Evolutionary conservation across 2,329 filamentous ascomycete species (phyloP), one percentile per base, ranked within the genome.

Genomic region (Trichoderma sp.): DNA sequence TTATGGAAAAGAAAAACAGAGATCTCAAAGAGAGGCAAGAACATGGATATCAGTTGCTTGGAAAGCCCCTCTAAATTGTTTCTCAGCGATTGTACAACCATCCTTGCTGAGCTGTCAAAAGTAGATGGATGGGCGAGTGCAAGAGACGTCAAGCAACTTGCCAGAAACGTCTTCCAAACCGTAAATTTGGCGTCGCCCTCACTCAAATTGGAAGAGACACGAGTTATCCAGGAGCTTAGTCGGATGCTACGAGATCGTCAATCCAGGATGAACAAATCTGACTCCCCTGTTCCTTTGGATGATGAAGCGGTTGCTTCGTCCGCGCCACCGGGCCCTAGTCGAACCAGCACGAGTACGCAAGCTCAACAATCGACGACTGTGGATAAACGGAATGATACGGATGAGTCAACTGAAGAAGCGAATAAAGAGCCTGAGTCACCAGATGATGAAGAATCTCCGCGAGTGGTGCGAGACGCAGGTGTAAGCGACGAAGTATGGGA

Each of bases 401-500:
- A 63, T 0, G 57, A 26, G 12, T 21, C 61, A 3, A 18, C 15
- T 4, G 30, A 66, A 26, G 74, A 78, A 7, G 71, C 71, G 1
- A 56, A 28, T 53, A 7, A 68, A 28, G 32, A 71, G 39, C n/a
- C 14, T 3, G 36, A 36, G 3, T 21, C 28, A 0, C 11, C 34
- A 5, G 24, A 32, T 4, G n/a, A 1, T 3, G 3, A 6, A 11
- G 26, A 24, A 12, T 12, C 24, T 36, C 0, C 6, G 53, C n/a
- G 9, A 24, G 70, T 72, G 2, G 71, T 75, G 5, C 84, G 90
- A 14, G 91, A 93, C 72, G 78, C 82, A 0, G 87, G 87, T 0
- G 89, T 92, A 0, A 86, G 83, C 5, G 89, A 92, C 62, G 86
- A 80, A 6, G 80, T 88, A 1, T 93, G 90, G 91, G 80, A 84